phyloP scores from a whole-genome alignment of 306 rosid genomes.

The Prunus salicina region DNA sequence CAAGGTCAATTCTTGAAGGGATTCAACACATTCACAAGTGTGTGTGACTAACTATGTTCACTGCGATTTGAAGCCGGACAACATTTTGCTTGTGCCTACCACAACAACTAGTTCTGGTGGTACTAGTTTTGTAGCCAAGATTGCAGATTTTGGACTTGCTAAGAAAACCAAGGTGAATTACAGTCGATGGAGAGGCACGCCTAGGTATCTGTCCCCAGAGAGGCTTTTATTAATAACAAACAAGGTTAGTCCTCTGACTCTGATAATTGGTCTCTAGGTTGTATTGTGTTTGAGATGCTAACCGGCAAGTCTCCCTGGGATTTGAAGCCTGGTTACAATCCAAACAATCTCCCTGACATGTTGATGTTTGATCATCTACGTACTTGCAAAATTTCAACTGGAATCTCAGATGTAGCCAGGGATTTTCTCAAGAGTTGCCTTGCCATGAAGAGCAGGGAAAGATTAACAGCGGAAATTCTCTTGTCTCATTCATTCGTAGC shows the following conservation, averaged over 20 bases:
- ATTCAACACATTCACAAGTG: neutral
- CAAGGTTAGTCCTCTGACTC: slow-evolving; percentile 24
- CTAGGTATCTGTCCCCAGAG: slow-evolving; percentile 25
- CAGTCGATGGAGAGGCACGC: slow-evolving; percentile 18
- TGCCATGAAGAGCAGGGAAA: slow-evolving; percentile 11
- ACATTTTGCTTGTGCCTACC: neutral
- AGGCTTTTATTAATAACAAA: slow-evolving; percentile 1
- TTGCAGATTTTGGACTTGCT: slow-evolving; percentile 32
- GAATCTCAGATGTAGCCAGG: slow-evolving; percentile 11
- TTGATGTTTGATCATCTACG: neutral
- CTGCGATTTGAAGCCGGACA: slow-evolving; percentile 13
- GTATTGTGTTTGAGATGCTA: slow-evolving; percentile 28
- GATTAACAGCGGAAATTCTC: slow-evolving; percentile 32
- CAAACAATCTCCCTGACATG: neutral
- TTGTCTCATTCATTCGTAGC: slow-evolving; percentile 11
- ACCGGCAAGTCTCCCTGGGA: slow-evolving; percentile 23
- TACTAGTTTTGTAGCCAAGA: slow-evolving; percentile 20
- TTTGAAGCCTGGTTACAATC: neutral
- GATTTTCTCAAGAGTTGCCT: slow-evolving; percentile 26
- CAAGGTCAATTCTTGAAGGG: slow-evolving; percentile 11
- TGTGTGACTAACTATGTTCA: slow-evolving; percentile 7
- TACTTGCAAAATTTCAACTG: neutral
- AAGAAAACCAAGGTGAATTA: slow-evolving; percentile 11
- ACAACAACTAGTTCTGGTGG: neutral
- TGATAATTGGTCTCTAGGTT: slow-evolving; percentile 36